phyloP scores from a whole-genome alignment of 805 yeast species.

The Wickerhamiella cacticola region DNA sequence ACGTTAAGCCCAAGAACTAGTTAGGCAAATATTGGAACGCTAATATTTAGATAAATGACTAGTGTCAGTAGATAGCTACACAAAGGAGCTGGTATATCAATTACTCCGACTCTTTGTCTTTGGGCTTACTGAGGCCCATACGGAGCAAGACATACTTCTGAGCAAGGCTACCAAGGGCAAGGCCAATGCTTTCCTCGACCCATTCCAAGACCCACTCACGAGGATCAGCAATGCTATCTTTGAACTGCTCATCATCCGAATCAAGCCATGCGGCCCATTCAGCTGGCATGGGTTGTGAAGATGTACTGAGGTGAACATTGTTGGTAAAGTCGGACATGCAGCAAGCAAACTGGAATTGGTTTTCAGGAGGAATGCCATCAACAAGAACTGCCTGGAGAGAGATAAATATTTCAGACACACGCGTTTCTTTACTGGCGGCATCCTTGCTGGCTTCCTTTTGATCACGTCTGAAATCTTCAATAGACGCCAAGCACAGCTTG shows the following conservation, averaged over 20 bases:
- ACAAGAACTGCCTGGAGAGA: conserved; percentile 49
- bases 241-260: conserved; percentile 27
- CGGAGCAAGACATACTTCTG: conserved; percentile 83
- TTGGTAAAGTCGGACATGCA: conserved; percentile 70
- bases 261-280: conserved; percentile 94
- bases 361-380: conserved; percentile 6
- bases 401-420: conserved; percentile 50
- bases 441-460: conserved; percentile 18
- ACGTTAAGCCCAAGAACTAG: conserved; percentile 30
- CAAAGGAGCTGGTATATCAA: no score
- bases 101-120: neutral
- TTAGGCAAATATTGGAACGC: neutral
- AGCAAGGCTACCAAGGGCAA: conserved; percentile 75
- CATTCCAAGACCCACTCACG: conserved; percentile 70
- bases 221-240: conserved; percentile 51
- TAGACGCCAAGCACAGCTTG: conserved; percentile 75
- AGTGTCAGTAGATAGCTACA: neutral
- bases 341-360: conserved; percentile 58
- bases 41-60: neutral
- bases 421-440: conserved; percentile 16
- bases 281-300: conserved; percentile 81
- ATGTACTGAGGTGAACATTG: conserved; percentile 55
- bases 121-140: conserved; percentile 50
- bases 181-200: conserved; percentile 65
- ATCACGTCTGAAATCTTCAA: conserved; percentile 50